phyloP scores from a whole-genome alignment of 2,329 filamentous ascomycete genomes.

The Verruconis gallopava region DNA sequence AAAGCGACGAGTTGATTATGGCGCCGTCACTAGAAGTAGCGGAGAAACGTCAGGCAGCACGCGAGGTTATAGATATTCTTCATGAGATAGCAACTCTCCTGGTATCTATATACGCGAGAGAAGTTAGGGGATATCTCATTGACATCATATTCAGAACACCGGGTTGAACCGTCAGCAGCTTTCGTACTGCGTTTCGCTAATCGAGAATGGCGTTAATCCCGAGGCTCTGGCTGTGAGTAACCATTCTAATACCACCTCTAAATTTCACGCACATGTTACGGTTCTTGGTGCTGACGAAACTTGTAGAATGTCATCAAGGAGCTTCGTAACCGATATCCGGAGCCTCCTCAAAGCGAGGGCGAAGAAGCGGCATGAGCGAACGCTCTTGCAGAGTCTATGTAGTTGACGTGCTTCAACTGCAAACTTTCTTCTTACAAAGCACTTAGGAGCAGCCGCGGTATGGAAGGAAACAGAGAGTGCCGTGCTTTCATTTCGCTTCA shows the following conservation, averaged over 20 bases:
- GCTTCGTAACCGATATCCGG: slow-evolving; percentile 29
- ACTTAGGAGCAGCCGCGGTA: no score
- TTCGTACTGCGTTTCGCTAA: slow-evolving; percentile 89
- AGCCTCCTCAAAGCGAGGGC: slow-evolving; percentile 11
- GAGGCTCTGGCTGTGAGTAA: slow-evolving; percentile 77
- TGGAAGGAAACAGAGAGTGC: no score
- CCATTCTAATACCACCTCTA: background rate
- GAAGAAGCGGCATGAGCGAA: slow-evolving; percentile 4
- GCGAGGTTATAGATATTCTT: slow-evolving; percentile 71
- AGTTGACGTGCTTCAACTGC: no score
- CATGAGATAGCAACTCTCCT: slow-evolving; percentile 81
- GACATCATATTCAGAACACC: slow-evolving; percentile 69
- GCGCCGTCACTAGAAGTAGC: background rate
- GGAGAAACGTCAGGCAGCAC: slow-evolving; percentile 58
- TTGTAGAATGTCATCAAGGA: slow-evolving; percentile 34
- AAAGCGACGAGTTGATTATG: no score
- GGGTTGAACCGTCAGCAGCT: slow-evolving; percentile 81
- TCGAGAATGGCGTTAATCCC: slow-evolving; percentile 94
- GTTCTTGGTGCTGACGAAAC: slow-evolving; percentile 58
- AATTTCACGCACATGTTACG: background rate
- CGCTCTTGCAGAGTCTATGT: no score
- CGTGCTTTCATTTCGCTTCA: no score
- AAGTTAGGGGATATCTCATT: slow-evolving; percentile 3
- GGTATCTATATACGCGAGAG: slow-evolving; percentile 47
- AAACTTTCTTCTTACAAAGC: no score